A percentile compares a stretch with the other conserved stretches of the same genome.
These are phyloP conservation scores for Euphorbia tirucalli DNA, from an alignment of 345 rosid species.

Conservation along the genomic window DNA sequence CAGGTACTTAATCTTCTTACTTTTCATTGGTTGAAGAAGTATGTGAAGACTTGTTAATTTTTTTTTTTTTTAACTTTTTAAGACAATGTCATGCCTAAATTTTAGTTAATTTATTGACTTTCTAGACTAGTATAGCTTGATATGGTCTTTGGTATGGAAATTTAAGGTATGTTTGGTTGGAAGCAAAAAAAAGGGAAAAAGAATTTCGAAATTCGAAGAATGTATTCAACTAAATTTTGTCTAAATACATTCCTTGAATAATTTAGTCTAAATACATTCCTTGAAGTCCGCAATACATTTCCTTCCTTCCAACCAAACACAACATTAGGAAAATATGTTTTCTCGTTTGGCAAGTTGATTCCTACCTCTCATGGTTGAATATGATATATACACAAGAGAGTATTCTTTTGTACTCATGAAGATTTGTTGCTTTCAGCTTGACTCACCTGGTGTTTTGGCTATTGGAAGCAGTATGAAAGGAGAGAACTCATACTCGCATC, in stretches of 20 bases:
- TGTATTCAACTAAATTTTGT: too few relatives aligned
- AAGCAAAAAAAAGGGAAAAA: too few relatives aligned
- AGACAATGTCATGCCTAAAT: background rate
- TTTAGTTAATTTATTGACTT: background rate
- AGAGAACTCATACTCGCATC: constrained; percentile 99
- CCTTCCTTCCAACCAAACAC: too few relatives aligned
- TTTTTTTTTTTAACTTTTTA: background rate
- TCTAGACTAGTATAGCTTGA: background rate
- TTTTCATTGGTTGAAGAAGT: background rate
- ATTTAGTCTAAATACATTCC: too few relatives aligned
- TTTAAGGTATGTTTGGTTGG: too few relatives aligned
- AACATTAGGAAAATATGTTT: constrained; percentile 2
- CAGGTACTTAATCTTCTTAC: constrained; percentile 51
- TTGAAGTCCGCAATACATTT: too few relatives aligned
- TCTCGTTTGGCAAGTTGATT: background rate
- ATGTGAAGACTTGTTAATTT: background rate
- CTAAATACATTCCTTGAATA: too few relatives aligned
- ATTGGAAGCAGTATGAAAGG: constrained; percentile 98
- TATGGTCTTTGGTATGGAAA: background rate
- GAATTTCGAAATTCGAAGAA: too few relatives aligned
- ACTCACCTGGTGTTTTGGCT: constrained; percentile 91
- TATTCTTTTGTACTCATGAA: constrained; percentile 11
- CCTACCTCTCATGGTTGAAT: background rate
- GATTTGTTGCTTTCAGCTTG: constrained; percentile 51
- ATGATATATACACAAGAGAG: background rate